These are phyloP conservation scores for Trichocladium uniseriatum DNA, from an alignment of 495 filamentous ascomycete genomes.

Conservation along the genomic window DNA sequence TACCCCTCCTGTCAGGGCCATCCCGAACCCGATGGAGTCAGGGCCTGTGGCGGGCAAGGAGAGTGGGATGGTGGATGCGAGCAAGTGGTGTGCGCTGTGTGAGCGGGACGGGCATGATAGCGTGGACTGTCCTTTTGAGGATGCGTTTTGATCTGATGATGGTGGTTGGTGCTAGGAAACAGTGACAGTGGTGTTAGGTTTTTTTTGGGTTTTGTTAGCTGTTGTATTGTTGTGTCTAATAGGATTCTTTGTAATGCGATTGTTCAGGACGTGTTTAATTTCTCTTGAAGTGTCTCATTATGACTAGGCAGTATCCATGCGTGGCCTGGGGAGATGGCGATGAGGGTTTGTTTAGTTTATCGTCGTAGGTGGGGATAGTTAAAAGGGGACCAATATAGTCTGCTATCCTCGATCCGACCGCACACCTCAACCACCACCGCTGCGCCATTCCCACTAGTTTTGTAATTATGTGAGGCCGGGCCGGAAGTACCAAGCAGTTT, in stretches of 20 bases:
- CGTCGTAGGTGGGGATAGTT: no score
- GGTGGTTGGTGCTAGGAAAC: neutral
- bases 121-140: slow-evolving; percentile 90
- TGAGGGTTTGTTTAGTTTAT: no score
- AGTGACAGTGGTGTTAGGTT: neutral
- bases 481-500: no score
- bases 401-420: no score
- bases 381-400: no score
- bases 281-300: no score
- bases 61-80: slow-evolving; percentile 64
- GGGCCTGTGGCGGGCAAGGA: slow-evolving; percentile 75
- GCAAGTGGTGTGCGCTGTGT: slow-evolving; percentile 95
- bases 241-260: neutral
- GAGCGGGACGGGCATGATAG: slow-evolving; percentile 94
- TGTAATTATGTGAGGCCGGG: no score
- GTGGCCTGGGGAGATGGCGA: no score
- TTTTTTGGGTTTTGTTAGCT: neutral
- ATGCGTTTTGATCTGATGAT: slow-evolving; percentile 45
- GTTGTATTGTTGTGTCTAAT: neutral
- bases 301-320: no score
- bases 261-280: neutral
- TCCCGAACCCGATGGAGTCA: slow-evolving; percentile 55
- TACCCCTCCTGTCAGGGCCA: slow-evolving; percentile 27
- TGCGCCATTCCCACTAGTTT: no score
- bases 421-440: no score